Evolutionary conservation across 306 rosid species (phyloP).

Genomic region (Glycine latifolia): DNA sequence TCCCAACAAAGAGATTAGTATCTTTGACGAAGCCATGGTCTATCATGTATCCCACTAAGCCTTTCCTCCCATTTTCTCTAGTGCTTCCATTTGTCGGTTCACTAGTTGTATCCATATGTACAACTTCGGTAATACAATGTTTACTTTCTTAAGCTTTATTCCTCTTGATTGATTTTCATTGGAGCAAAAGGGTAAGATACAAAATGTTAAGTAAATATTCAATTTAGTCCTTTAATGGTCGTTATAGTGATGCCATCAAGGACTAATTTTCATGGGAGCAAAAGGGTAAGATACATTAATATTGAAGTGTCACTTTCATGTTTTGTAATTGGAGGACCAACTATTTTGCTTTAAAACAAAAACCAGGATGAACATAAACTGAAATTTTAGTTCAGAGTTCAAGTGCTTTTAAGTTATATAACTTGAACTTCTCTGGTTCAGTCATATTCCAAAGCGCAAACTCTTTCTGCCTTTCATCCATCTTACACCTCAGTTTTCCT

Average conservation of each 20-base stretch:
- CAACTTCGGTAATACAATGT: not conserved
- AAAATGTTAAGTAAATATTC: not conserved
- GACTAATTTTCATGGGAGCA: not conserved
- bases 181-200: not conserved
- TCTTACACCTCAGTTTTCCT: slow-evolving; percentile 22
- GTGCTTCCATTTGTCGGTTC: slow-evolving; percentile 37
- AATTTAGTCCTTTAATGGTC: not conserved
- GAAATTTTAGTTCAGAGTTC: not conserved
- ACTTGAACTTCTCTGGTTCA: not conserved
- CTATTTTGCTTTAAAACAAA: not conserved
- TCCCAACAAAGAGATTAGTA: slow-evolving; percentile 29
- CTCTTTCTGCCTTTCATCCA: not conserved
- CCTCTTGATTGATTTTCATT: not conserved
- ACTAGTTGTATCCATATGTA: not conserved
- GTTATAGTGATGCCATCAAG: not conserved
- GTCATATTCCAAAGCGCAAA: slow-evolving; percentile 19
- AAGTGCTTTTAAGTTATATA: not conserved
- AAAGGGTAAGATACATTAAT: too few species aligned
- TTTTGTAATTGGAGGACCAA: not conserved
- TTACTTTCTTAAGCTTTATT: not conserved
- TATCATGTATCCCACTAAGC: slow-evolving; percentile 41
- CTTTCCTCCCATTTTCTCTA: slow-evolving; percentile 15
- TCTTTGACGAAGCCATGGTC: slow-evolving; percentile 20
- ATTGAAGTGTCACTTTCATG: not conserved
- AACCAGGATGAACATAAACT: not conserved